Evolutionary conservation across 345 rosid genomes (phyloP), one percentile per base, ranked within the genome.

Genomic region (Arabis hirsuta): DNA sequence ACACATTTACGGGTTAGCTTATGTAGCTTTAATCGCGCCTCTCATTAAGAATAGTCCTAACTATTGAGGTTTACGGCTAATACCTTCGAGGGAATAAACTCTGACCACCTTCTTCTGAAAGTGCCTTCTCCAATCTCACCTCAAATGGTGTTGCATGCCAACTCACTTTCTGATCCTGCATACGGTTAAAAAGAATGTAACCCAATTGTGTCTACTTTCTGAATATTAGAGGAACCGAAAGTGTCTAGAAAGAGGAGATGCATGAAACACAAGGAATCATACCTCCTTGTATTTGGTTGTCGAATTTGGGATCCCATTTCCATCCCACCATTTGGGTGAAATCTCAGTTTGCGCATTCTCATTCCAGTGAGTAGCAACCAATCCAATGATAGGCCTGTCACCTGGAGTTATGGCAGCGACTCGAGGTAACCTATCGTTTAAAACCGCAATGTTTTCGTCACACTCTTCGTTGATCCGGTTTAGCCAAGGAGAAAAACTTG

Each of bases 71-170:
- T 48, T 56, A 27, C 9, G 13, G 60, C 65, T 27, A 16, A 22
- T 67, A 74, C 67, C 65, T 55, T 55, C n/a, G 61, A 78, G 74
- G 73, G 45, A 64, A 62, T 65, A 43, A 26, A 74, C 47, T 51
- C 72, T 57, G 70, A 55, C 14, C 74, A 62, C 48, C 39, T 42
- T 77, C 78, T 43, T 88, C 89, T 5, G 92, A 88, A 63, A 95
- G 73, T 16, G 97, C 99, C 86, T 96, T 96, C 76, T 96, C 99
- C 65, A 96, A 67, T 74, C 99, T 96, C 82, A 88, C 97, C 62
- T 92, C 97, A 50, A 96, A 96, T 65, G 97, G 99, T 12, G 99
- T 92, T 10, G 98, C 99, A 71, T 96, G 99, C 97, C 98, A 95
- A 58, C 90, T 88, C 14, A 91, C 99, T 78, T 88, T 95, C 72